Evolutionary conservation across 345 rosid species (phyloP), one percentile per base, ranked within the genome.

Genomic region (Salix koriyanagi): DNA sequence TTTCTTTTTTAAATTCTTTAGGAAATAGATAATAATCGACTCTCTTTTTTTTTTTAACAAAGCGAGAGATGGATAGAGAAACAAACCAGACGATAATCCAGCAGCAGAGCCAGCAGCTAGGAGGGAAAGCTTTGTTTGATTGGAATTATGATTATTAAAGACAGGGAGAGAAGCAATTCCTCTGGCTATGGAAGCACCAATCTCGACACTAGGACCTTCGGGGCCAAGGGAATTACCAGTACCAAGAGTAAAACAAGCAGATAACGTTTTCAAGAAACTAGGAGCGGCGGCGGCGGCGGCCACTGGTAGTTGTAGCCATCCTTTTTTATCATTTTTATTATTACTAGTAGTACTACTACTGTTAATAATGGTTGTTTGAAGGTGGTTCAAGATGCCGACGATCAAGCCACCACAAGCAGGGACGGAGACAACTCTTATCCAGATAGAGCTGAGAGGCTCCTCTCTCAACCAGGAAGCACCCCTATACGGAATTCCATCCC

Each of bases 201-300:
- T 92, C 84, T 94, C 97, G 36, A 94, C 97, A 76, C 96, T 91
- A 19, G 98, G 97, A 70, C 98, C 98, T 87, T 94, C 98, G 2
- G 98, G 97, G 3, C 98, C 98, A 67, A 94, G 81, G 10, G 98
- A 94, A 80, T 91, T 94, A 8, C 98, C 98, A 15, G 97, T 92
- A 11, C 97, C 97, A 10, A 94, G 94, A 16, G 98, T 94, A 71
- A 92, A 86, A 78, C 94, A 90, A 56, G 97, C 98, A 8, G 97
- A 91, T 66, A 85, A 82, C 2, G 97, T 82, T 79, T 94, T 94
- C 56, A 92, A 76, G 68, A 94, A 46, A 46, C 52, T 46, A 4
- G 52, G 52, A 46, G 52, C 52, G 52, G 13, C 94, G 92, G 72
- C 86, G 84, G 76, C 92, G 21, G 86, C 90, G 1, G 84, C 86